These are phyloP conservation scores for Xylaria sp. DNA, from an alignment of 2,329 filamentous ascomycete species.

Conservation along the genomic window DNA sequence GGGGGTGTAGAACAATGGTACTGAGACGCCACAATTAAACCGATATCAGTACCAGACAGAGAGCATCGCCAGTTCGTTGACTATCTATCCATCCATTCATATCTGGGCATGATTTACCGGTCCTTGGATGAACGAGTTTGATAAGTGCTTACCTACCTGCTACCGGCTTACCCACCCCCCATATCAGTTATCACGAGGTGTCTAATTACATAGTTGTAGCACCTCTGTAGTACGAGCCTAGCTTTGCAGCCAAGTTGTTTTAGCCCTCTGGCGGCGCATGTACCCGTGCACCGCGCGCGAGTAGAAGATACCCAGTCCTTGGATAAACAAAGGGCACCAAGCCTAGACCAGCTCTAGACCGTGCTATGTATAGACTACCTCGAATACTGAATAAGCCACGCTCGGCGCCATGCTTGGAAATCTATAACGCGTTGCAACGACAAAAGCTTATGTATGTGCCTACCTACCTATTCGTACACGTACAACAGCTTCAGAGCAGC, in stretches of 20 bases:
- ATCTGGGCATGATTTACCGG: neutral
- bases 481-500: too few species aligned
- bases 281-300: neutral
- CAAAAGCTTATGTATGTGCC: neutral
- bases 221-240: neutral
- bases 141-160: neutral
- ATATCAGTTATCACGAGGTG: neutral
- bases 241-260: neutral
- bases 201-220: too few species aligned
- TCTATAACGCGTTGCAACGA: neutral
- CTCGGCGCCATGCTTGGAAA: slow-evolving; percentile 9
- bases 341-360: neutral
- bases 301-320: too few species aligned
- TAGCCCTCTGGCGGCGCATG: neutral
- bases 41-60: neutral
- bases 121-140: neutral
- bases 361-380: slow-evolving; percentile 5
- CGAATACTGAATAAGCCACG: slow-evolving; percentile 9
- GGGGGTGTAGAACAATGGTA: neutral
- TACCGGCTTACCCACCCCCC: neutral
- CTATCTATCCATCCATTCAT: neutral
- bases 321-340: neutral
- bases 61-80: neutral
- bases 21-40: neutral
- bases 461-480: neutral